A percentile compares a stretch with the other conserved stretches of the same genome.
Conservation (phyloP, 768 basidiomycete genomes). For the Tephrocybe rancida region DNA sequence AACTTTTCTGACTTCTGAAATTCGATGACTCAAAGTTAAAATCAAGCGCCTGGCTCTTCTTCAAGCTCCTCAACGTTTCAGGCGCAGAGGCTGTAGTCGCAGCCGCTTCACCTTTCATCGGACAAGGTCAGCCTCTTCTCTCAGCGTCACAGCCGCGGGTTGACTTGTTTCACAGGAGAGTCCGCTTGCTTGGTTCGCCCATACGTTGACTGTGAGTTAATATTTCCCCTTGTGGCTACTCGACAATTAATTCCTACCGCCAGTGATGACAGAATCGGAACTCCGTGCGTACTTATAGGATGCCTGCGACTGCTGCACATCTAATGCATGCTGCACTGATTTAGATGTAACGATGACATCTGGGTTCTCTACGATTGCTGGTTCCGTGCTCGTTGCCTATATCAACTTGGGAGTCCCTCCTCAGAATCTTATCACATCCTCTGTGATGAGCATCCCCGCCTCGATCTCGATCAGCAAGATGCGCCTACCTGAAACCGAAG, state of each 20-base stretch:
- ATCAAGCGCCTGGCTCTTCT: slow-evolving; percentile 87
- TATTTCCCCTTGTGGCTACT: slow-evolving; percentile 5
- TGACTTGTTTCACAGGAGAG: slow-evolving; percentile 45
- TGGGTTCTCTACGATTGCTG: slow-evolving; percentile 92
- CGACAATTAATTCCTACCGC: neutral
- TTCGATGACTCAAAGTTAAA: neutral
- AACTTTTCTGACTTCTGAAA: neutral
- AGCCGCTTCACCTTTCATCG: slow-evolving; percentile 91
- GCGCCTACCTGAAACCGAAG: slow-evolving; percentile 81
- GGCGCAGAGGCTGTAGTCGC: slow-evolving; percentile 95
- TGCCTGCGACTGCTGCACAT: neutral
- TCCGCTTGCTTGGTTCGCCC: slow-evolving; percentile 85
- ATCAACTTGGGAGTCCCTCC: slow-evolving; percentile 77
- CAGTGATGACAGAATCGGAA: slow-evolving; percentile 82
- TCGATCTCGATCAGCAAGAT: slow-evolving; percentile 92
- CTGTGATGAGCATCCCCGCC: slow-evolving; percentile 94
- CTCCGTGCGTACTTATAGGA: slow-evolving; percentile 46
- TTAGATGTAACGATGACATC: slow-evolving; percentile 83
- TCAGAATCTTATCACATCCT: slow-evolving; percentile 82
- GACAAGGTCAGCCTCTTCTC: slow-evolving; percentile 55
- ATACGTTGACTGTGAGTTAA: slow-evolving; percentile 63
- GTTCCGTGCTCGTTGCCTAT: slow-evolving; percentile 86
- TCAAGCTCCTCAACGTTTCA: slow-evolving; percentile 89
- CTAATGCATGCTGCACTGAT: neutral
- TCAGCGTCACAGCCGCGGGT: neutral